Evolutionary conservation across 31 red algal genomes (phyloP).

Genomic region (Endocladia muricata): DNA sequence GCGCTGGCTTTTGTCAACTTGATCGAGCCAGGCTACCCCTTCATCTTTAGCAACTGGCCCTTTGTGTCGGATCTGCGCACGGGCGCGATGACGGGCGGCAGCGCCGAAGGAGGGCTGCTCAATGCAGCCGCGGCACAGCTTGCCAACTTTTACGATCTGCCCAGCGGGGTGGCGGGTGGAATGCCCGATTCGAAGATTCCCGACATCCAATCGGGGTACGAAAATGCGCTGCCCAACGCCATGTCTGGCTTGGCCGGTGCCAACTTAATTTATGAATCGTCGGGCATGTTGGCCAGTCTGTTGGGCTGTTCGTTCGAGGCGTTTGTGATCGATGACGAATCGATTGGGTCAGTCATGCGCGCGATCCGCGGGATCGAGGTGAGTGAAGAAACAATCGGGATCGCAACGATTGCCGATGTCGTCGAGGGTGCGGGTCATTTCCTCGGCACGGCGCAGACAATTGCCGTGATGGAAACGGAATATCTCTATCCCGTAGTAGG

Average conservation of each 20-base stretch:
- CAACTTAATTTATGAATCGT: not conserved
- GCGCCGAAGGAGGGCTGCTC: too few species aligned
- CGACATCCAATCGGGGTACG: too few species aligned
- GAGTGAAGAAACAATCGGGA: not conserved
- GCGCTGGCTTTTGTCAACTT: not conserved
- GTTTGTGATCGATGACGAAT: not conserved
- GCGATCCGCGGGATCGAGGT: not conserved
- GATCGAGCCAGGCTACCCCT: not conserved
- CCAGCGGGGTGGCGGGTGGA: too few species aligned
- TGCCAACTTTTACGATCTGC: too few species aligned
- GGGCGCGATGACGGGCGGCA: too few species aligned
- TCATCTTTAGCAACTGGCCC: not conserved
- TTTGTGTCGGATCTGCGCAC: not conserved
- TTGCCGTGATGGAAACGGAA: not conserved
- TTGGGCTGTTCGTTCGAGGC: not conserved
- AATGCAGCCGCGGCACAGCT: too few species aligned
- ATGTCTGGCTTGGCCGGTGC: not conserved
- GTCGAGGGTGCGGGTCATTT: not conserved
- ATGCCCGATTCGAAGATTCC: too few species aligned
- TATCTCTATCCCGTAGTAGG: not conserved
- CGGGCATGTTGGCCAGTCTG: not conserved
- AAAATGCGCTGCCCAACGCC: not conserved
- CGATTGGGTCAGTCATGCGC: not conserved
- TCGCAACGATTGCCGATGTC: not conserved
- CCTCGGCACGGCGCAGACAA: not conserved